A percentile compares a stretch with the other conserved stretches of the same genome.
phyloP scores from a whole-genome alignment of 2,329 filamentous ascomycete genomes.

The Calonectria multiphialidica region DNA sequence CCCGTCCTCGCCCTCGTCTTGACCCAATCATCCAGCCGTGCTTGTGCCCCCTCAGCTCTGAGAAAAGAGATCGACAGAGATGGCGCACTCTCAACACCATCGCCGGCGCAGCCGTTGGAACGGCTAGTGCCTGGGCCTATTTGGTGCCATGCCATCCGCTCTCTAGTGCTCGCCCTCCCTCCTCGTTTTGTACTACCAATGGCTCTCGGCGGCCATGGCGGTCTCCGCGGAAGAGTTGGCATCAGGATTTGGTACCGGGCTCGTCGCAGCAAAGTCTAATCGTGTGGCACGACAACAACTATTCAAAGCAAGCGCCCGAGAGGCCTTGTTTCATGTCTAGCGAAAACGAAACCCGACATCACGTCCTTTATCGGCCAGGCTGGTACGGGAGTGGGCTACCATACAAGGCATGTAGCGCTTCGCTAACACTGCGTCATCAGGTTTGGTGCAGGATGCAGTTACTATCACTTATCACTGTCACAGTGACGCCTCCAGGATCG shows the following conservation, averaged over 20 bases:
- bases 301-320: not conserved
- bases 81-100: conserved; percentile 24
- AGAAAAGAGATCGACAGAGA: conserved; percentile 6
- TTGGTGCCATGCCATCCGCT: conserved; percentile 32
- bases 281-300: not conserved
- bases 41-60: not conserved
- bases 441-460: conserved; percentile 16
- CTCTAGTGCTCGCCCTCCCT: conserved; percentile 25
- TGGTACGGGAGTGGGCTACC: not conserved
- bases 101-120: conserved; percentile 31
- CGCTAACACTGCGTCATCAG: conserved; percentile 21
- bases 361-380: not conserved
- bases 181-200: not conserved
- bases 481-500: conserved; percentile 2
- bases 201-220: not conserved
- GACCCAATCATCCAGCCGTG: not conserved
- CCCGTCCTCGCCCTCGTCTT: not conserved
- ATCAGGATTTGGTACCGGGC: not conserved
- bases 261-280: conserved; percentile 36
- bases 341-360: not conserved
- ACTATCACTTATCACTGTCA: conserved; percentile 16
- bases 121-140: conserved; percentile 39
- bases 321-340: not conserved
- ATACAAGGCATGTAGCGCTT: not conserved
- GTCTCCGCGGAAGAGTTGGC: conserved; percentile 16